These are phyloP conservation scores for Marchantia polymorpha DNA, from an alignment of 225 moss, liverwort and hornwort species.

Conservation along the genomic window DNA sequence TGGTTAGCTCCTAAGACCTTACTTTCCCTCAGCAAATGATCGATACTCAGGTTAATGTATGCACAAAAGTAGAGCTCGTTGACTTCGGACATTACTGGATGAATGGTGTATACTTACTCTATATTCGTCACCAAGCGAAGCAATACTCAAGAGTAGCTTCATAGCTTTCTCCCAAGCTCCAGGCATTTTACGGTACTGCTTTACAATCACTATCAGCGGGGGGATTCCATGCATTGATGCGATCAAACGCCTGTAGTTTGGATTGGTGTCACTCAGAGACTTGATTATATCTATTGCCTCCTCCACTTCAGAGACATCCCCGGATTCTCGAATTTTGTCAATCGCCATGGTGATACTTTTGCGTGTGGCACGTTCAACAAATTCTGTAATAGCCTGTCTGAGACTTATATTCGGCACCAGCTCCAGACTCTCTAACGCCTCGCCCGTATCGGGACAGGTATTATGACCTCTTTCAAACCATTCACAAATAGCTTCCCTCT, in stretches of 20 bases:
- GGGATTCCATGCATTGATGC: conserved; percentile 48
- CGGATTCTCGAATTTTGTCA: conserved; percentile 31
- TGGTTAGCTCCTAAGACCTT: too few relatives aligned
- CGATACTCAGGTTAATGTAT: too few relatives aligned
- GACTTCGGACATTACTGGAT: too few relatives aligned
- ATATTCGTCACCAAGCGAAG: conserved; percentile 40
- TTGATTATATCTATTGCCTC: conserved; percentile 47
- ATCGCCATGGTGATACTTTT: conserved; percentile 41
- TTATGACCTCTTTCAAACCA: conserved; percentile 53
- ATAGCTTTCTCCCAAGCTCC: conserved; percentile 43
- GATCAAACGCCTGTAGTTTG: conserved; percentile 43
- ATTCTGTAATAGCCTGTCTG: conserved; percentile 51
- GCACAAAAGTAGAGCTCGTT: too few relatives aligned
- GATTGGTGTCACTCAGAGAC: conserved; percentile 42
- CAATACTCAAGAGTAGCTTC: conserved; percentile 40
- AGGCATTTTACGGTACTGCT: conserved; percentile 37
- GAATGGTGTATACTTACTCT: conserved; percentile 31
- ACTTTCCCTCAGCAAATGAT: too few relatives aligned
- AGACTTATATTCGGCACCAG: conserved; percentile 44
- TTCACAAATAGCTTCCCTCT: conserved; percentile 49
- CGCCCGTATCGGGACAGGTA: conserved; percentile 54
- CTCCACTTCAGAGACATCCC: conserved; percentile 26
- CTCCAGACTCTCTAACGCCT: conserved; percentile 50
- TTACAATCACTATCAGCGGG: conserved; percentile 43
- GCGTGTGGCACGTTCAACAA: conserved; percentile 39